phyloP scores from a whole-genome alignment of 75 land plant species.

The Picea glauca region DNA sequence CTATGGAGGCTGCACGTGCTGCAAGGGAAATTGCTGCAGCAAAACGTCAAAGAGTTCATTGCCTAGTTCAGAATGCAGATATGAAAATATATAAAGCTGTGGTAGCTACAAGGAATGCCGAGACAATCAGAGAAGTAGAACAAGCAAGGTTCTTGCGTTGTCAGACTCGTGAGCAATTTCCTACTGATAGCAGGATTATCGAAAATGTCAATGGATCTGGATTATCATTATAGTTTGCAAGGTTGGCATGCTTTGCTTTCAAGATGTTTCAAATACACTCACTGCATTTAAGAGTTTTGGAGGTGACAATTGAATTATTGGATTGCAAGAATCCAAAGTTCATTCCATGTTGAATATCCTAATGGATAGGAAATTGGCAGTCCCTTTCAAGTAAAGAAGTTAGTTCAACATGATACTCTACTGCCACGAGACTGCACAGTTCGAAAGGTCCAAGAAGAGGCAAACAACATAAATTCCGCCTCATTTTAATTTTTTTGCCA shows the following conservation, averaged over 20 bases:
- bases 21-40: background rate
- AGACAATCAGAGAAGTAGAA: background rate
- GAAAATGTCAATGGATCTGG: background rate
- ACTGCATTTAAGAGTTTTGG: no score
- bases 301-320: no score
- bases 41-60: background rate
- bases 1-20: background rate
- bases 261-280: no score
- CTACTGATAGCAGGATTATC: background rate
- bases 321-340: no score
- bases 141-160: background rate
- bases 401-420: no score
- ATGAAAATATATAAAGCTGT: background rate
- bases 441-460: background rate
- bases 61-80: background rate
- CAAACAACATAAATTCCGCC: background rate
- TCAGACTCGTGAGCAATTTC: background rate
- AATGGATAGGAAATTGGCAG: no score
- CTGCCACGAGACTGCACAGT: background rate
- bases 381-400: no score
- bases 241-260: no score
- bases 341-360: no score
- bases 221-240: no score
- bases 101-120: background rate
- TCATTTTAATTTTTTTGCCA: background rate